Base-by-base conservation (phyloP, 352 stramenopile genomes). In the Globisporangium emineosum region DNA sequence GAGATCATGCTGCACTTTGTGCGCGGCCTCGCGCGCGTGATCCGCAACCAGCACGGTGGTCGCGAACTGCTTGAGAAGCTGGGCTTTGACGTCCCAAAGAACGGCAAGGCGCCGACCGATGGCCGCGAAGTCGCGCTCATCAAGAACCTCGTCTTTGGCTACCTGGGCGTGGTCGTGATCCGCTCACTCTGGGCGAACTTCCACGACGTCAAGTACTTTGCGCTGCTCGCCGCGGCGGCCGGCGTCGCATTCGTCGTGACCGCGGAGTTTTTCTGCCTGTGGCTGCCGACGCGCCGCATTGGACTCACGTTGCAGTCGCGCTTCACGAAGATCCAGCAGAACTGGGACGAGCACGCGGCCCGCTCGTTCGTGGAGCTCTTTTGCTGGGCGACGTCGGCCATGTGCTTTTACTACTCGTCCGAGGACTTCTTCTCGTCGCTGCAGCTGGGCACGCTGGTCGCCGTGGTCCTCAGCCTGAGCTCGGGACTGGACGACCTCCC, bases 121-220 rank as follows among this genome's bases (percentile, higher is more conserved):
- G 83, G 83, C 13, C 77, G 86, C 49, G 83, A 94, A 33, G 69
- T 92, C 15, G 66, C 77, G 23, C 72, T 89, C 30, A 86, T 94
- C 62, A 94, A 94, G 76, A 92, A 76, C 57, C 68, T 92, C 51
- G 69, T 94, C 33, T 92, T 92, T 65, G 83, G 81, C 55, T 89
- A 86, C 65, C 66, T 91, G 47, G 86, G 83, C 2, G 73, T 94
- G 27, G 73, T 89, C 40, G 76, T 71, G 5, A 69, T 90, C 30
- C 83, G 81, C 25, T 77, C 81, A 30, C 67, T 92, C 7, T 89
- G 79, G 78, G 70, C 80, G 7, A 77, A 88, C 49, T 83, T 87
- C 17, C 74, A 90, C 54, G 83, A 92, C 61, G 70, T 90, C n/a
- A 81, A 86, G 78, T 71, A 77, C 43, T 92, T 92, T 57, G 80